Conservation (phyloP, 2,329 filamentous ascomycete species). For the Alternaria burnsii region DNA sequence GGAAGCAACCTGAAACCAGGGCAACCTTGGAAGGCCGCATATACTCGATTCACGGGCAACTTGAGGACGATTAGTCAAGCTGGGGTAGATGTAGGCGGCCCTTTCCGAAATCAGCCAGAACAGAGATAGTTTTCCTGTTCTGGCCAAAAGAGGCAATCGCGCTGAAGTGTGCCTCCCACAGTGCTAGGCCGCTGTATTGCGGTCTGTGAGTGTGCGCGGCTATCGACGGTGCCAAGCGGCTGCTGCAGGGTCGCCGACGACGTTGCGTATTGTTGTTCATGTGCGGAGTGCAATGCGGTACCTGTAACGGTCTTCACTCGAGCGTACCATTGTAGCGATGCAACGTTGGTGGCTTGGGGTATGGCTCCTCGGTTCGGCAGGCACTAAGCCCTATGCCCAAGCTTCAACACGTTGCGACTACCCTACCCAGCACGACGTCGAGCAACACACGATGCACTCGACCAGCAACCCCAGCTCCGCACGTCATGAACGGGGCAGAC, state of each 20-base stretch:
- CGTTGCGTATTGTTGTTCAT: not conserved
- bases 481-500: slow-evolving; percentile 45
- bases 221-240: not conserved
- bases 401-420: slow-evolving; percentile 14
- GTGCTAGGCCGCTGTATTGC: not conserved
- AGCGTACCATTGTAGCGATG: not conserved
- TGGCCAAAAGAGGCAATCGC: no score
- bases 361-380: slow-evolving; percentile 6
- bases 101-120: no score
- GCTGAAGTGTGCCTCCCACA: no score
- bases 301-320: not conserved
- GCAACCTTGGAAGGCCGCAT: not conserved
- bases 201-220: not conserved
- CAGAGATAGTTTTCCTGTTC: no score
- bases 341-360: not conserved
- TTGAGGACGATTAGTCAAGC: no score
- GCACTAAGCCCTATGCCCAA: slow-evolving; percentile 13
- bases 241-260: not conserved
- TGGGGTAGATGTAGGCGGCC: no score
- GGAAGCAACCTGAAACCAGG: not conserved
- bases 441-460: slow-evolving; percentile 27
- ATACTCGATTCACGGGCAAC: no score
- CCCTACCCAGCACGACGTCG: not conserved
- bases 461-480: slow-evolving; percentile 14
- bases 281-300: not conserved